Evolutionary conservation across 2,329 filamentous ascomycete genomes (phyloP), one percentile per base, ranked within the genome.

Genomic region (Ceratocystiopsis sp.): DNA sequence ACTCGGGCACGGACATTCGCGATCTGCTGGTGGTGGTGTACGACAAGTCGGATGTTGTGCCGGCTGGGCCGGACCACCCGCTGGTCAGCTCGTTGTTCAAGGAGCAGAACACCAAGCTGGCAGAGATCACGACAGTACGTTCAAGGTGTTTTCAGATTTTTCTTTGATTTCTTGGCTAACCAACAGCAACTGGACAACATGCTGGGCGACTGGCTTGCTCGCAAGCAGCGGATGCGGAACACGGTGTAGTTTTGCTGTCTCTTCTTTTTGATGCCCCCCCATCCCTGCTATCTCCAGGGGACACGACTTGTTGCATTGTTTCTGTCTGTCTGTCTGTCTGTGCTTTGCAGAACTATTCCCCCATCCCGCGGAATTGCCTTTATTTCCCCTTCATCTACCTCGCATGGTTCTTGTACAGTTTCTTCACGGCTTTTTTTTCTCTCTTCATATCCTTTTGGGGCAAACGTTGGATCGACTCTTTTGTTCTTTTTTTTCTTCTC

Each of bases 21-120:
- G 89, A 98, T 57, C 73, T 96, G 57, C 70, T 96, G 42, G 73
- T 87, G 35, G 82, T 98, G 47, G 85, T 98, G 25, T 87, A 94
- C 56, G 87, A 96, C 61, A 94, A 87, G 58, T 82, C 78, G 14
- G 83, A 87, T 46, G 78, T 93, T 15, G 72, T 77, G 37, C 82
- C 85, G 16, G 83, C 80, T 9, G 75, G 80, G 1, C 71, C 74
- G n/a, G 84, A 94, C 45, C 87, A 96, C 58, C 89, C 89, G 0
- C 69, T 93, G 38, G 84, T 82, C 41, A 75, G 76, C 14, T 74
- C 77, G 18, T 64, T 96, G 43, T 96, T 93, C 64, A 78, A 77
- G 41, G 84, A 93, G 56, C 84, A 94, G 61, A 87, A 85, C 55
- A 83, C 81, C 51, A 81, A 81, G 55, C 62, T 96, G 55, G 80